Conservation (phyloP, 129 eudicot genomes). For the Glebionis coronaria region DNA sequence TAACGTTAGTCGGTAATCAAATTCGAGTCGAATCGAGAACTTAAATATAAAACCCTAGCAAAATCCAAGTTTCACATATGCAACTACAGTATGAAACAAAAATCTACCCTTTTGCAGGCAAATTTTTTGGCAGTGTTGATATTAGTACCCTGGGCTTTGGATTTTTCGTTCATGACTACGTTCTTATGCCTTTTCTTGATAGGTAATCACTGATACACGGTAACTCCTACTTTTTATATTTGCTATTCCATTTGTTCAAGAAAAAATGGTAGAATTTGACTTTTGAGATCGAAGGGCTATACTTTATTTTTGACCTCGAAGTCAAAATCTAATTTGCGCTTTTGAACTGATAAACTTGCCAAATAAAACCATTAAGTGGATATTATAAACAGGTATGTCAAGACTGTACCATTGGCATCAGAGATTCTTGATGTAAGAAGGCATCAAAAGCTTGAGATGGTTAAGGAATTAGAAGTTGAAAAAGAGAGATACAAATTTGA, state of each 20-base stretch:
- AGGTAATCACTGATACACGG: constrained; percentile 45
- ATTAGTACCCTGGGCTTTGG: constrained; percentile 86
- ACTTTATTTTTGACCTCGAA: not conserved
- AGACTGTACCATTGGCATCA: constrained; percentile 96
- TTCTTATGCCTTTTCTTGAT: constrained; percentile 97
- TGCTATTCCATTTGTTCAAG: constrained; percentile 13
- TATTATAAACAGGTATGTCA: constrained; percentile 65
- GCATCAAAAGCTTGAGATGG: constrained; percentile 90
- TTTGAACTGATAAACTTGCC: not conserved
- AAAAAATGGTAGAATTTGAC: not conserved
- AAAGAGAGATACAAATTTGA: constrained; percentile 72
- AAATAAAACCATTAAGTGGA: not conserved
- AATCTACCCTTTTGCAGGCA: constrained; percentile 67
- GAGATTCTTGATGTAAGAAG: constrained; percentile 82
- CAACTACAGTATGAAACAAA: constrained; percentile 3
- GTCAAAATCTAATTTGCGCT: not conserved
- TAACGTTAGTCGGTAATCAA: too few relatives aligned
- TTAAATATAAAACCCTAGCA: too few relatives aligned
- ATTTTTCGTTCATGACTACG: constrained; percentile 90
- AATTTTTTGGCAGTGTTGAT: constrained; percentile 80
- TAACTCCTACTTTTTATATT: constrained; percentile 9
- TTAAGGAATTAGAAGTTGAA: constrained; percentile 66
- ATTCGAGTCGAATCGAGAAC: too few relatives aligned
- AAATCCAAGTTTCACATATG: too few relatives aligned
- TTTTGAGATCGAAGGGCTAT: constrained; percentile 9